Percentiles rank a stretch among this genome's conserved stretches.
Conservation (phyloP, 495 filamentous ascomycete species). For the Xylaria telfairii region DNA sequence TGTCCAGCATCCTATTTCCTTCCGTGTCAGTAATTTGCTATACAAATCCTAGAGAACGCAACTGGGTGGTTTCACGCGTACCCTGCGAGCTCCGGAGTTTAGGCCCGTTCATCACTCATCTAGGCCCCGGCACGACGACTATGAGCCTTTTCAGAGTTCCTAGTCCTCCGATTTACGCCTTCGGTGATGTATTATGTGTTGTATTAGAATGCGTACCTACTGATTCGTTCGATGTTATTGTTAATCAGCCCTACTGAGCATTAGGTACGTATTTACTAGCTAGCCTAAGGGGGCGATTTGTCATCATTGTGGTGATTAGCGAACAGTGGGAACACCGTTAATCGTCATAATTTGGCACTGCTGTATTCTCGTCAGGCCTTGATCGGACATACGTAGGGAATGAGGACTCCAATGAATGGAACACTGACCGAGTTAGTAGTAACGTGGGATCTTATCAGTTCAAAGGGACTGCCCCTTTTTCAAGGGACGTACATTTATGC, state of each 20-base stretch:
- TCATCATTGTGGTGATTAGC: background rate
- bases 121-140: background rate
- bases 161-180: background rate
- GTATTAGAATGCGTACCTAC: background rate
- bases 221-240: background rate
- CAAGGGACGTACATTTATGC: too few species aligned
- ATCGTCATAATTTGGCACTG: background rate
- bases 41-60: background rate
- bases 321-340: background rate
- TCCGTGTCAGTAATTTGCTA: background rate
- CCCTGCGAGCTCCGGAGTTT: slow-evolving; percentile 26
- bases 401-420: background rate
- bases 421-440: too few species aligned
- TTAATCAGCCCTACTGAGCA: too few species aligned
- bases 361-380: background rate
- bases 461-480: too few species aligned
- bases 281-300: background rate
- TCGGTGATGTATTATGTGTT: background rate
- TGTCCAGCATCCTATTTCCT: slow-evolving; percentile 47
- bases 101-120: slow-evolving; percentile 18
- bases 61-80: background rate
- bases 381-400: background rate
- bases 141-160: background rate
- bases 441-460: too few species aligned
- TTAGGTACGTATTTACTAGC: background rate